A percentile compares a stretch with the other conserved stretches of the same genome.
Conservation (phyloP, 176 grass and related monocot species). For the Carex scoparia region DNA sequence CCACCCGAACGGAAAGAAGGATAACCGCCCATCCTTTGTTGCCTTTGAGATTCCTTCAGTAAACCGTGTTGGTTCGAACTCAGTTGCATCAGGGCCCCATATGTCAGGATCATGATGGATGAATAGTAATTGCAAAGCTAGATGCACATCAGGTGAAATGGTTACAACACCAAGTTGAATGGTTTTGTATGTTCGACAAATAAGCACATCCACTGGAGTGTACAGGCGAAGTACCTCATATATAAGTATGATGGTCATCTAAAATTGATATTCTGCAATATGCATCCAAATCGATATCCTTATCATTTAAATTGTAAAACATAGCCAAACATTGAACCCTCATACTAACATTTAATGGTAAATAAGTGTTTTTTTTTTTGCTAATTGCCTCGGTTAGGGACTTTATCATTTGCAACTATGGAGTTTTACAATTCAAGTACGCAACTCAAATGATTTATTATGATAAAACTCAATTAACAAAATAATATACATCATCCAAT, state of each 20-base stretch:
- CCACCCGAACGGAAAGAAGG: conserved; percentile 62
- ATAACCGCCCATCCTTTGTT: conserved; percentile 25
- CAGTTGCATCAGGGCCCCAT: conserved; percentile 47
- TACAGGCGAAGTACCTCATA: conserved; percentile 73
- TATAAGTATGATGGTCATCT: conserved; percentile 64
- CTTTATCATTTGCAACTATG: no score
- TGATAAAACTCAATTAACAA: no score
- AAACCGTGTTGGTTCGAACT: conserved; percentile 72
- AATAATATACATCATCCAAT: no score
- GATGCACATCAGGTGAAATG: conserved; percentile 48
- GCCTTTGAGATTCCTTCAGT: conserved; percentile 53
- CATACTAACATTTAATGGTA: no score
- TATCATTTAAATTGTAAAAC: no score
- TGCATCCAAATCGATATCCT: no score
- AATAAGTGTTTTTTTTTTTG: no score
- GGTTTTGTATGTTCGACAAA: conserved; percentile 42
- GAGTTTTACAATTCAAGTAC: no score
- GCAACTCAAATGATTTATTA: no score
- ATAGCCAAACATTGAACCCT: no score
- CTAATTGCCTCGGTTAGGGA: no score
- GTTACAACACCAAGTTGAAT: conserved; percentile 42
- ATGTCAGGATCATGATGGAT: conserved; percentile 56
- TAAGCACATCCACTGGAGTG: conserved; percentile 25
- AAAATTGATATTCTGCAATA: neutral
- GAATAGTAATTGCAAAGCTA: conserved; percentile 30